phyloP scores from a whole-genome alignment of 805 yeast genomes.

The Schizosaccharomyces lindneri region DNA sequence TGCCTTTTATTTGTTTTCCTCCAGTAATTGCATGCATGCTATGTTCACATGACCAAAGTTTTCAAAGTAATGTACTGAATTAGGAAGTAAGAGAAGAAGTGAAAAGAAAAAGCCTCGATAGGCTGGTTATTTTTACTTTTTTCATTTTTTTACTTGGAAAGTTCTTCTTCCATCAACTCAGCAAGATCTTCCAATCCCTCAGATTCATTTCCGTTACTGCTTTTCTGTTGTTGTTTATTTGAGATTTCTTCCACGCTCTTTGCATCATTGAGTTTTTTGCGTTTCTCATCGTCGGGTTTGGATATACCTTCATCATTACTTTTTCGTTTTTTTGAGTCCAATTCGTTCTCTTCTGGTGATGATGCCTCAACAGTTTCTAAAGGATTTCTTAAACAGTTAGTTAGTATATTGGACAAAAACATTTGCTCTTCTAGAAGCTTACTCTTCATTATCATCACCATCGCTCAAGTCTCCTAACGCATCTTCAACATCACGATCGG shows the following conservation, averaged over 20 bases:
- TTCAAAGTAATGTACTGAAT: too few species aligned
- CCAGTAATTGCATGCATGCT: too few species aligned
- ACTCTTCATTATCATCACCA: not conserved
- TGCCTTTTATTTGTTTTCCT: too few species aligned
- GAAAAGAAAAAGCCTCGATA: too few species aligned
- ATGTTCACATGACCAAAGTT: too few species aligned
- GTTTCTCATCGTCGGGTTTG: not conserved
- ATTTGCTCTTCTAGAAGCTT: not conserved
- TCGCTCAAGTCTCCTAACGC: not conserved
- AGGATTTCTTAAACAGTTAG: not conserved
- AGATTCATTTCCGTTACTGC: not conserved
- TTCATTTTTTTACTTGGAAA: not conserved
- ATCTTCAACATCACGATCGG: not conserved
- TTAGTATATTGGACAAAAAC: not conserved
- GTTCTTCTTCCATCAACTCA: not conserved
- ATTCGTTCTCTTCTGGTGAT: not conserved
- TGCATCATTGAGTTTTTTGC: not conserved
- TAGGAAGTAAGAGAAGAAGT: too few species aligned
- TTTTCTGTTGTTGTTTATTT: too few species aligned
- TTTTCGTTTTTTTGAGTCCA: not conserved
- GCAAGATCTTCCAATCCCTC: not conserved
- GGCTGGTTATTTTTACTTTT: too few species aligned
- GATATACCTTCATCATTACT: not conserved
- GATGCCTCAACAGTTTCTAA: not conserved
- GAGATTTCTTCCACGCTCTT: too few species aligned